Evolutionary conservation across 176 grass and related monocot species (phyloP).

Genomic region (Phyllostachys edulis): DNA sequence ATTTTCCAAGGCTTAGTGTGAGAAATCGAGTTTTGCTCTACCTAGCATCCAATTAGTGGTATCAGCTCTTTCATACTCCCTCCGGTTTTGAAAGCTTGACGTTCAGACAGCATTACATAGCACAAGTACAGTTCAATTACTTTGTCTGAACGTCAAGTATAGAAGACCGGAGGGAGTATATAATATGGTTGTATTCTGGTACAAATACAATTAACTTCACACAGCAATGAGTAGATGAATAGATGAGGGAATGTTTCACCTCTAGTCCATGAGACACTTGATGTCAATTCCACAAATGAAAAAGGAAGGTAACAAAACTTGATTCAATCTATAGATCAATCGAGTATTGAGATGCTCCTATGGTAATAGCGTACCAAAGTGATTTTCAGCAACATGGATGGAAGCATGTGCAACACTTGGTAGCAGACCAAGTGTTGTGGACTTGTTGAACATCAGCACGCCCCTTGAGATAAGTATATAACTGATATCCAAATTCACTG

Average conservation of each 20-base stretch:
- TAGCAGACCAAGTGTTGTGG: not conserved
- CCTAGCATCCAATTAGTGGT: not conserved
- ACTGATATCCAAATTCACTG: not conserved
- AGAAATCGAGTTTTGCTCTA: not conserved
- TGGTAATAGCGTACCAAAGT: not conserved
- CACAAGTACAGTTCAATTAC: too few species aligned
- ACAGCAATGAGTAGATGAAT: not conserved
- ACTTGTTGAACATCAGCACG: not conserved
- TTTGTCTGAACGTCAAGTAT: too few species aligned
- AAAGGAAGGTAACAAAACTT: not conserved
- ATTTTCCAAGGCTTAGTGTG: not conserved
- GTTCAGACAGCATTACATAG: too few species aligned
- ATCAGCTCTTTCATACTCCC: conserved; percentile 7
- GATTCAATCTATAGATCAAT: not conserved
- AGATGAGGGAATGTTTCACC: not conserved
- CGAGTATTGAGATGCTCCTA: not conserved
- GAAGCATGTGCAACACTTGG: not conserved
- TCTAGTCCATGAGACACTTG: conserved; percentile 9
- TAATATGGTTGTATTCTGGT: not conserved
- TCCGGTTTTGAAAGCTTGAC: too few species aligned
- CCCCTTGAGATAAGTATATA: not conserved
- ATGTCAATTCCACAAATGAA: conserved; percentile 8
- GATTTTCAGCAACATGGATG: not conserved
- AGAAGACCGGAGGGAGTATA: too few species aligned
- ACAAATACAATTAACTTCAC: not conserved